Percentiles rank a stretch among this genome's conserved stretches.
Evolutionary conservation across 768 basidiomycete species (phyloP).

Genomic region (Crassisporium funariophilum): DNA sequence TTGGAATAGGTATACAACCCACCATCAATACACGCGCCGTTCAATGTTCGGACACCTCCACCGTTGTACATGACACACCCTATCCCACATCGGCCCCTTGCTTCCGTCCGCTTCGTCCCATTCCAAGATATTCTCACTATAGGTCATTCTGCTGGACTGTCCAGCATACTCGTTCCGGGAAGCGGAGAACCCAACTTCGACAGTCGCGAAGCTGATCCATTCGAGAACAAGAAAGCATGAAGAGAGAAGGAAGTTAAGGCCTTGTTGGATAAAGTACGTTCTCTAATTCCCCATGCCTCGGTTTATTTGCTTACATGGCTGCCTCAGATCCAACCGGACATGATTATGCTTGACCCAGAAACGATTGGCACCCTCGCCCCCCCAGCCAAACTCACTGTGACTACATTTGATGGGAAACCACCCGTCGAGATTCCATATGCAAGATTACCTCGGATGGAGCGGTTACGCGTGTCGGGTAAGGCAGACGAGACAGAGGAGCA

Average conservation of each 20-base stretch:
- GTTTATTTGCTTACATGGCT: not conserved
- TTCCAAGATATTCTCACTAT: conserved; percentile 85
- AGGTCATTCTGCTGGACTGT: conserved; percentile 78
- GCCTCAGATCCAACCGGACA: conserved; percentile 81
- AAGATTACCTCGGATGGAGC: conserved; percentile 76
- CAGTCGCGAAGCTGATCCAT: conserved; percentile 91
- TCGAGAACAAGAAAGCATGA: conserved; percentile 79
- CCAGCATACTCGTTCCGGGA: conserved; percentile 88
- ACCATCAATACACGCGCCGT: conserved; percentile 61
- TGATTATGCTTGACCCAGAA: conserved; percentile 84
- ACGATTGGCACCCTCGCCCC: conserved; percentile 72
- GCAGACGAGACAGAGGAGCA: conserved; percentile 66
- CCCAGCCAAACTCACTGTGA: conserved; percentile 56
- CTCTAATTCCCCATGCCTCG: not conserved
- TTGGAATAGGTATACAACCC: conserved; percentile 66
- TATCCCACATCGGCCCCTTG: conserved; percentile 77
- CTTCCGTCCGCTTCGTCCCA: conserved; percentile 80
- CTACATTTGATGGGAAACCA: conserved; percentile 34
- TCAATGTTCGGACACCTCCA: conserved; percentile 53
- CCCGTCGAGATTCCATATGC: conserved; percentile 59
- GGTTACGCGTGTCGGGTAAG: conserved; percentile 73
- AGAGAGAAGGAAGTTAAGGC: conserved; percentile 90
- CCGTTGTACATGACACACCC: conserved; percentile 90
- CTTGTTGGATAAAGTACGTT: conserved; percentile 81
- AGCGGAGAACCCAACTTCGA: conserved; percentile 96